Evolutionary conservation across 2,329 filamentous ascomycete species (phyloP).

Genomic region (Talaromyces sp.): DNA sequence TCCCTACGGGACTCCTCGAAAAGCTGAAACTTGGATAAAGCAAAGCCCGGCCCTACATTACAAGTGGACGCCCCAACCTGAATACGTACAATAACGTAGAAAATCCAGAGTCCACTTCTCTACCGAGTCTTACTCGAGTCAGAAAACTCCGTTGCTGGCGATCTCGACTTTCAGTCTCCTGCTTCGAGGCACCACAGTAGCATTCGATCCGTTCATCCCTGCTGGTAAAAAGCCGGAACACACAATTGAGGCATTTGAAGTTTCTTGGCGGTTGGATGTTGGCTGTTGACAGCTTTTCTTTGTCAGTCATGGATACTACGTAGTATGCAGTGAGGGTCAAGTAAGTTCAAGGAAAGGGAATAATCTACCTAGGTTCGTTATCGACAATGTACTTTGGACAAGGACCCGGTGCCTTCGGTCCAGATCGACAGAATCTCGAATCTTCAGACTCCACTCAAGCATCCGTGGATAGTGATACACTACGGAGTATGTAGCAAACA

Average conservation of each 20-base stretch:
- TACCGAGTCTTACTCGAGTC: not conserved
- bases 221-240: not conserved
- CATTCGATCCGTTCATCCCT: not conserved
- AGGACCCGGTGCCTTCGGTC: not conserved
- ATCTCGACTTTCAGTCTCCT: not conserved
- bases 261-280: not conserved
- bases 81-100: not conserved
- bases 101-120: not conserved
- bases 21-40: not conserved
- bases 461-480: not conserved
- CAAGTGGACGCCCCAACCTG: not conserved
- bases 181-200: not conserved
- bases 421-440: slow-evolving; percentile 1
- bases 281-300: not conserved
- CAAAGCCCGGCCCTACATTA: not conserved
- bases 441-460: not conserved
- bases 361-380: too few species aligned
- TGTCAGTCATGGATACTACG: not conserved
- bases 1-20: not conserved
- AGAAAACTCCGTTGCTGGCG: not conserved
- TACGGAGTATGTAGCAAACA: not conserved
- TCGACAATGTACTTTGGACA: not conserved
- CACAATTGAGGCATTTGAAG: not conserved
- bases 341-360: not conserved
- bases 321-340: not conserved